phyloP scores from a whole-genome alignment of 371 early-diverging fungal species.

The Phascolomyces articulosus region DNA sequence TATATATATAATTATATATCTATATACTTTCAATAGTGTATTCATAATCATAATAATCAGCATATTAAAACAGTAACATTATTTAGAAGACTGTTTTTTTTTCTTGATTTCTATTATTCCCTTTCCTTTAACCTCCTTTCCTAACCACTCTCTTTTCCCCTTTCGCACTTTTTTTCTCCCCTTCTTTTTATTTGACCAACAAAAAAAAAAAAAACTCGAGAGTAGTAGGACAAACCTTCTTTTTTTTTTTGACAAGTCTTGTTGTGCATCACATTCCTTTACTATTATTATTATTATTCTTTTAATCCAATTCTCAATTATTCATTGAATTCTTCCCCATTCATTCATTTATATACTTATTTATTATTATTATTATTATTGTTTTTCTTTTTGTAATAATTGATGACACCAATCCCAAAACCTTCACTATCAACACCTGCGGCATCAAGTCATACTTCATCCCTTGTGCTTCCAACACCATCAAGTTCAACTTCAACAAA shows the following conservation, averaged over 20 bases:
- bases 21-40: too few relatives aligned
- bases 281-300: neutral
- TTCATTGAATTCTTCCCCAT: neutral
- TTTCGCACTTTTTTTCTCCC: conserved; percentile 4
- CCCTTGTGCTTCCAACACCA: conserved; percentile 20
- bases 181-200: neutral
- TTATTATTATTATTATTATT: neutral
- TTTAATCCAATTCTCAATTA: too few relatives aligned
- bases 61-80: too few relatives aligned
- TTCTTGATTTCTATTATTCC: too few relatives aligned
- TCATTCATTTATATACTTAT: neutral
- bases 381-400: neutral
- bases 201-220: too few relatives aligned
- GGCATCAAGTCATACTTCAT: conserved; percentile 9
- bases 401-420: conserved; percentile 13
- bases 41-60: too few relatives aligned
- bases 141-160: too few relatives aligned
- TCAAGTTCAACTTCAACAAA: conserved; percentile 19
- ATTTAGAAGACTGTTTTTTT: neutral
- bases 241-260: neutral
- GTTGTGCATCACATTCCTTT: neutral
- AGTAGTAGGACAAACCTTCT: conserved; percentile 2
- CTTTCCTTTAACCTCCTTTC: too few relatives aligned
- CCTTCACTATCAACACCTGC: conserved; percentile 16
- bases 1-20: too few relatives aligned